Base-by-base conservation (phyloP, 352 stramenopile genomes). In the Globisporangium megalacanthum region DNA sequence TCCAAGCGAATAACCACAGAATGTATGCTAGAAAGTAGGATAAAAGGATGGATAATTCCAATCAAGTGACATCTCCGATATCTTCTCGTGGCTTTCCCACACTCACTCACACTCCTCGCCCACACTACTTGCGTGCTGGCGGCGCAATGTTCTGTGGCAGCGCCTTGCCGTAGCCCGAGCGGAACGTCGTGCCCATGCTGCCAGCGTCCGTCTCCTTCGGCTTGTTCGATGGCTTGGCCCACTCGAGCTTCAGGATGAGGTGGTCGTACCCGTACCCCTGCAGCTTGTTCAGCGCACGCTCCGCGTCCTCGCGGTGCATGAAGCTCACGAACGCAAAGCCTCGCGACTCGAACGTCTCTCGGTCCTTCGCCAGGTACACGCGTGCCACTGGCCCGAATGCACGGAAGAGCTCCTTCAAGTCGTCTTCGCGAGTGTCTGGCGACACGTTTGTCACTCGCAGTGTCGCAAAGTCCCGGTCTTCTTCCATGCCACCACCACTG, bases 181-280 rank as follows among this genome's bases (percentile, higher is more conserved):
- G 86, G 79, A 93, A 95, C 50, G 82, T 93, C 41, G 86, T 95
- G 63, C 80, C 77, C 74, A 89, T 88, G 63, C 76, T 87, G 63
- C 86, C 83, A 47, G 79, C 75, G 54, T 95, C 77, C 55, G 79
- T 79, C 25, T 83, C 65, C 25, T 75, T 75, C 31, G 75, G 78
- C 77, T 90, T 97, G 85, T 78, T 96, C 58, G 86, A 94, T 7
- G 97, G 97, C 86, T 98, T 97, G 57, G 97, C 97, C 96, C 96
- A 99, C 81, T 99, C 97, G 56, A 99, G 83, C 86, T 99, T 99
- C 58, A 99, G 83, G 77, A 99, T 99, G 72, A 99, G 87, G 80
- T 99, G 97, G 77, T 99, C 96, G 72, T 99, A 99, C 52, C 97
- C 97, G 79, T 97, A 98, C 51, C 97, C 97, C 69, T 95, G 83